These are phyloP conservation scores for Neofusicoccum laricinum DNA, from an alignment of 2,329 filamentous ascomycete genomes.

Conservation along the genomic window DNA sequence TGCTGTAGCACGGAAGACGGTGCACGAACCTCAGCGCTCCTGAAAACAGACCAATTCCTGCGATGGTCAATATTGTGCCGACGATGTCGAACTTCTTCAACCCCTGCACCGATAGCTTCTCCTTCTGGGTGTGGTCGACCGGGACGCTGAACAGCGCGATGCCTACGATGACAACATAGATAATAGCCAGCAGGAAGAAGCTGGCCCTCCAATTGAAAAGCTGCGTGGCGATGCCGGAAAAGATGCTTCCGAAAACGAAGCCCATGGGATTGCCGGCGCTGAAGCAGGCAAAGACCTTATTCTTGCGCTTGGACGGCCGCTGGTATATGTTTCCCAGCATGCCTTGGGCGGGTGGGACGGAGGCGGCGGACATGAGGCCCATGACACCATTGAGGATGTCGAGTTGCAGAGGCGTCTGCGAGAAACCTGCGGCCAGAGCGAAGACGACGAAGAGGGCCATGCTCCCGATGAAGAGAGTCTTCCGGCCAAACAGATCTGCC, in stretches of 20 bases:
- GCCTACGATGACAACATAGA: conserved; percentile 59
- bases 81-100: conserved; percentile 60
- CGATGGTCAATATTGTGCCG: conserved; percentile 59
- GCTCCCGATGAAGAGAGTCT: conserved; percentile 57
- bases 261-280: conserved; percentile 57
- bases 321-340: conserved; percentile 63
- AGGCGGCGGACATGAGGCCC: conserved; percentile 62
- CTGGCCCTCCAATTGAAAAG: conserved; percentile 63
- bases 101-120: conserved; percentile 44
- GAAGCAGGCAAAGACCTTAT: conserved; percentile 63
- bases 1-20: neutral
- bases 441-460: conserved; percentile 59
- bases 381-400: conserved; percentile 63
- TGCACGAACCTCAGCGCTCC: conserved; percentile 55
- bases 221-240: conserved; percentile 60
- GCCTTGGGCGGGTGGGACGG: conserved; percentile 63
- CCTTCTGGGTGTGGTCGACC: conserved; percentile 48
- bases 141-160: conserved; percentile 63
- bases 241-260: conserved; percentile 57
- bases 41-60: conserved; percentile 65
- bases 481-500: conserved; percentile 65
- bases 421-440: conserved; percentile 58
- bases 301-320: conserved; percentile 61
- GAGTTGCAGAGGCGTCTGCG: conserved; percentile 56
- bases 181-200: conserved; percentile 61